These are phyloP conservation scores for Teratosphaeria destructans DNA, from an alignment of 2,329 filamentous ascomycete species.

Conservation along the genomic window DNA sequence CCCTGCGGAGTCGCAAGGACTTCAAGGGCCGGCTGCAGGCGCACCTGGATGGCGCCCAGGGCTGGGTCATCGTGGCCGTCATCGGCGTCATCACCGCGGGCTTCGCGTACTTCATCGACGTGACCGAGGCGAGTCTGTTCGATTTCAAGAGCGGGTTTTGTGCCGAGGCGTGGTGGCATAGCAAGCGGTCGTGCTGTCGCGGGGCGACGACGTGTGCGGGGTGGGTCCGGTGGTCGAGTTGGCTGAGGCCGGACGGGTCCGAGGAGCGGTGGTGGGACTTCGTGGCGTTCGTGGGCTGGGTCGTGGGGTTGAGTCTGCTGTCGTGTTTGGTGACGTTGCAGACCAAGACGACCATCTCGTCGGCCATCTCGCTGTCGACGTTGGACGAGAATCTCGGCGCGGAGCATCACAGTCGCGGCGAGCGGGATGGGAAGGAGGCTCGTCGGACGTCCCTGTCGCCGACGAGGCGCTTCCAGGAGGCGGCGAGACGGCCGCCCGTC, in stretches of 20 bases:
- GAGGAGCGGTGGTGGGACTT: slow-evolving; percentile 56
- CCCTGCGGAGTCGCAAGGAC: slow-evolving; percentile 69
- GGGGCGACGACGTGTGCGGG: slow-evolving; percentile 44
- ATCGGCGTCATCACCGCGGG: slow-evolving; percentile 78
- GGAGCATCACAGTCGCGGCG: slow-evolving; percentile 31
- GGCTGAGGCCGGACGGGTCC: slow-evolving; percentile 37
- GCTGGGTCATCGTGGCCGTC: slow-evolving; percentile 85
- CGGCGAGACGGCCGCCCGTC: slow-evolving; percentile 54
- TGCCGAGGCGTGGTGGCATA: slow-evolving; percentile 55
- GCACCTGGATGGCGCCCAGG: slow-evolving; percentile 77
- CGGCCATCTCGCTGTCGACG: slow-evolving; percentile 73
- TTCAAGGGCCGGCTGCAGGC: slow-evolving; percentile 68
- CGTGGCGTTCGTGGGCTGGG: slow-evolving; percentile 60
- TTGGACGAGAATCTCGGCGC: slow-evolving; percentile 88
- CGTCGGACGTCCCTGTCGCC: slow-evolving; percentile 30
- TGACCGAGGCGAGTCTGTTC: slow-evolving; percentile 75
- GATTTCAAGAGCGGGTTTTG: slow-evolving; percentile 91
- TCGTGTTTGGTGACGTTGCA: slow-evolving; percentile 73
- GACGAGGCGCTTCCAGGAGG: slow-evolving; percentile 30
- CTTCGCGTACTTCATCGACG: slow-evolving; percentile 79
- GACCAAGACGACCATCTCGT: slow-evolving; percentile 91
- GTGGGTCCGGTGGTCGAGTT: slow-evolving; percentile 57
- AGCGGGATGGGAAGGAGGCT: slow-evolving; percentile 25
- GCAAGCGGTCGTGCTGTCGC: slow-evolving; percentile 56
- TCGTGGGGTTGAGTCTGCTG: slow-evolving; percentile 56